A percentile compares a stretch with the other conserved stretches of the same genome.
Conservation (phyloP, 805 yeast species). For the Monosporozyma yasuniensis region DNA sequence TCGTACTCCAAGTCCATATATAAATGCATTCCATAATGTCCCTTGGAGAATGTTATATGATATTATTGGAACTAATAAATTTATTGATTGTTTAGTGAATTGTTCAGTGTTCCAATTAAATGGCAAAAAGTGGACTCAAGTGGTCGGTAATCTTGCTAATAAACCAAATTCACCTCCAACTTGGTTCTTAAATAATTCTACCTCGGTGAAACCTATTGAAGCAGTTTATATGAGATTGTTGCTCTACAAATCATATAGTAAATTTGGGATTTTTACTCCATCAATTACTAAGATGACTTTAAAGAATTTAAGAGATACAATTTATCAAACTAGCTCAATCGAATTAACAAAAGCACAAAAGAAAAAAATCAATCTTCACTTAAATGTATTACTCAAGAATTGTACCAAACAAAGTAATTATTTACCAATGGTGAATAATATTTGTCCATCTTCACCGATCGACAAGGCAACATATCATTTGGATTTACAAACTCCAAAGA, state of each 20-base stretch:
- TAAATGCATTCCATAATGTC: slow-evolving; percentile 34
- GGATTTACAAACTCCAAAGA: slow-evolving; percentile 27
- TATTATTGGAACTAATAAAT: slow-evolving; percentile 33
- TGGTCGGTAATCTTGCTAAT: slow-evolving; percentile 17
- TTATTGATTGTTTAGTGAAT: slow-evolving; percentile 34
- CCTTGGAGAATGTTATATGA: slow-evolving; percentile 37
- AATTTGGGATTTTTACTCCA: slow-evolving; percentile 4
- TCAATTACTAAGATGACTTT: slow-evolving; percentile 7
- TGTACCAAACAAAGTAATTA: slow-evolving; percentile 32
- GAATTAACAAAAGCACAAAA: slow-evolving; percentile 15
- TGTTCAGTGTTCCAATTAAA: slow-evolving; percentile 25
- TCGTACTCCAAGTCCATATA: slow-evolving; percentile 31
- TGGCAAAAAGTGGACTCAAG: slow-evolving; percentile 9
- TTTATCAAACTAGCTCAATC: slow-evolving; percentile 20
- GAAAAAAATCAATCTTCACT: slow-evolving; percentile 3
- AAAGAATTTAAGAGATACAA: slow-evolving; percentile 5
- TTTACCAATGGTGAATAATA: slow-evolving; percentile 29
- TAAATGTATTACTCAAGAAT: slow-evolving; percentile 20
- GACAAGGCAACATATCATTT: slow-evolving; percentile 20
- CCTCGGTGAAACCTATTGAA: background rate
- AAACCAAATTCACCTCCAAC: slow-evolving; percentile 13
- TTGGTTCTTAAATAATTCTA: slow-evolving; percentile 7
- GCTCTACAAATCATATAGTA: slow-evolving; percentile 4
- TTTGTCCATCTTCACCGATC: slow-evolving; percentile 22
- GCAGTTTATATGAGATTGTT: background rate